Base-by-base conservation (phyloP, 208 protist species). In the Acanthamoeba healyi region DNA sequence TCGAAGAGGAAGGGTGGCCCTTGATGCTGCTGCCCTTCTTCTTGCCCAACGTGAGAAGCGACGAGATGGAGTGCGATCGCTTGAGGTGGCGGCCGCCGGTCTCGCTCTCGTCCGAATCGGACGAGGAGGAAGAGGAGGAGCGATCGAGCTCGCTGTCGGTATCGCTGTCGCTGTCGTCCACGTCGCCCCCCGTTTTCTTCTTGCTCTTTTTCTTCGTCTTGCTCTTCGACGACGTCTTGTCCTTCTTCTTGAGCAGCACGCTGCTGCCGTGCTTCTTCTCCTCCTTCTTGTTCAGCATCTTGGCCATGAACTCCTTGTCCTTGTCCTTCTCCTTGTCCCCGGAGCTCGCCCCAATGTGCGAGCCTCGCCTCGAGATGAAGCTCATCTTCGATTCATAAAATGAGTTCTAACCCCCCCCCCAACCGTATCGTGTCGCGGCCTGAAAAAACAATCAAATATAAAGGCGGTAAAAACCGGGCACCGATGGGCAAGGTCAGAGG, bases 261-360 rank as follows among this genome's bases (percentile, higher is more conserved):
- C n/a, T n/a, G n/a, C n/a, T n/a, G n/a, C n/a, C n/a, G n/a, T 17
- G 7, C 38, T 38, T 77, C 67, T 44, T 44, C 19, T 38, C 19
- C 34, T 77, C 19, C 67, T 77, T 38, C 2, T 19, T 14, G 2
- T 10, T 38, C 12, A 77, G 67, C 67, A 77, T 77, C 34, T 77
- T 77, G 32, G 67, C 38, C 67, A 77, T 46, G 67, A 77, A 77
- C 29, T 77, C 67, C 67, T 77, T 77, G 34, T 77, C 67, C 34
- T 44, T 77, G 5, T 44, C 34, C 67, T 77, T 77, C 67, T 77
- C 67, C 34, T 44, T 44, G 34, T n/a, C 19, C 67, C 2, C 61
- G 7, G 6, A 7, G 6, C 61, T 70, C 22, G 61, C 58, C 58
- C 58, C 58, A 65, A 65, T 65, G 10, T 56, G 4, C 51, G 51